These are phyloP conservation scores for Pestalotiopsis sp. DNA, from an alignment of 2,329 filamentous ascomycete genomes.

Conservation along the genomic window DNA sequence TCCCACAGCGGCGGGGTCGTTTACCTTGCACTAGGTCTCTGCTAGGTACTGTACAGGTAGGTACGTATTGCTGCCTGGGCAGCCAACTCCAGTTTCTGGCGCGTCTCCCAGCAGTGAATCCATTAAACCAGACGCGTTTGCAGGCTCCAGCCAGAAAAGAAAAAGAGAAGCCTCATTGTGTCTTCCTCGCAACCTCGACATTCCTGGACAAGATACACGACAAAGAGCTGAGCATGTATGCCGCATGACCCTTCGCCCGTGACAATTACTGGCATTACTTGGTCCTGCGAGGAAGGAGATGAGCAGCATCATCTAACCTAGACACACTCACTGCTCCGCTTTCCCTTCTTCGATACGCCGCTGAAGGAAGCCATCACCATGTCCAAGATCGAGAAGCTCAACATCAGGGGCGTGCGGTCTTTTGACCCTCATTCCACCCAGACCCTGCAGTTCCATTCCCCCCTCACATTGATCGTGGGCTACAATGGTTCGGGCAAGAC, in stretches of 20 bases:
- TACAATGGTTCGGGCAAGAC: conserved; percentile 98
- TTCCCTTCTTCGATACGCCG: not conserved
- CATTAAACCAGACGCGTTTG: conserved; percentile 5
- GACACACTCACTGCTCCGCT: not conserved
- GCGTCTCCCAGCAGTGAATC: conserved; percentile 8
- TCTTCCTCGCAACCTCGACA: not conserved
- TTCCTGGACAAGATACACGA: not conserved
- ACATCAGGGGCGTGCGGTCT: conserved; percentile 81
- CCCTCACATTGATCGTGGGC: conserved; percentile 93
- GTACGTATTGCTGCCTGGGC: conserved; percentile 9
- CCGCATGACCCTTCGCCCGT: not conserved
- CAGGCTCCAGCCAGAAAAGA: not conserved
- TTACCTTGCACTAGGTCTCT: too few species aligned
- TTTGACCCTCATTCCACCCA: conserved; percentile 78
- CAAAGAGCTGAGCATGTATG: not conserved
- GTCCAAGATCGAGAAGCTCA: conserved; percentile 89
- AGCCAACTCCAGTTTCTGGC: not conserved
- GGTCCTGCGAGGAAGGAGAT: not conserved
- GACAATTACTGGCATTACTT: not conserved
- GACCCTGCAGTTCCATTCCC: conserved; percentile 84
- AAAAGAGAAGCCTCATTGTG: not conserved
- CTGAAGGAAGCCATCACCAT: conserved; percentile 34
- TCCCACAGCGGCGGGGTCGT: not conserved
- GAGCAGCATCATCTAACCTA: not conserved
- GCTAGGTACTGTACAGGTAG: not conserved